Conservation (phyloP, 2,329 filamentous ascomycete genomes). For the Hypoxylon sp. region DNA sequence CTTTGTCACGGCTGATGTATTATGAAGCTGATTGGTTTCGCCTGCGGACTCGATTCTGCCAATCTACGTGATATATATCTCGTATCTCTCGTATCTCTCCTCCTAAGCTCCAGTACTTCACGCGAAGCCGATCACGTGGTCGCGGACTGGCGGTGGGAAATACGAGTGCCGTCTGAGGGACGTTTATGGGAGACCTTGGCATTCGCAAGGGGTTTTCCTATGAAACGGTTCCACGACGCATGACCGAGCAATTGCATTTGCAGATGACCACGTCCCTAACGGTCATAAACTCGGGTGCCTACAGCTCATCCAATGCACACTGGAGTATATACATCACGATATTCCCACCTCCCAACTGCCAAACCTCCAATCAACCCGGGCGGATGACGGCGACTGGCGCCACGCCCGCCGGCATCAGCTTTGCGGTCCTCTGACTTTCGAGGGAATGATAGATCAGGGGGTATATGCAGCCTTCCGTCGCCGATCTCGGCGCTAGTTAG, state of each 20-base stretch:
- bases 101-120: background rate
- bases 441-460: constrained; percentile 23
- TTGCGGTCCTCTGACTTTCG: background rate
- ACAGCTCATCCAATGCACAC: constrained; percentile 5
- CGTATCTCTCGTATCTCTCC: background rate
- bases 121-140: constrained; percentile 14
- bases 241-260: constrained; percentile 12
- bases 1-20: constrained; percentile 14
- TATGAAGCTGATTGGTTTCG: constrained; percentile 10
- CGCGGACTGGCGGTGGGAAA: background rate
- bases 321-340: constrained; percentile 22
- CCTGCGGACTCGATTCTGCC: background rate
- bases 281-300: constrained; percentile 10
- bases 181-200: constrained; percentile 12
- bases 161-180: constrained; percentile 7
- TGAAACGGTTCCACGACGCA: constrained; percentile 20
- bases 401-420: constrained; percentile 4
- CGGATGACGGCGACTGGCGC: constrained; percentile 25
- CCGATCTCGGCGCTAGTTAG: constrained; percentile 37
- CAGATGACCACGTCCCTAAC: constrained; percentile 10
- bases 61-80: background rate
- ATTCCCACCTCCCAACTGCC: constrained; percentile 10
- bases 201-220: constrained; percentile 5
- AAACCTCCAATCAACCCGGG: background rate
- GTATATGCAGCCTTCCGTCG: constrained; percentile 39